A percentile compares a stretch with the other conserved stretches of the same genome.
Conservation (phyloP, 257 asterid species). For the Cruciata laevipes region DNA sequence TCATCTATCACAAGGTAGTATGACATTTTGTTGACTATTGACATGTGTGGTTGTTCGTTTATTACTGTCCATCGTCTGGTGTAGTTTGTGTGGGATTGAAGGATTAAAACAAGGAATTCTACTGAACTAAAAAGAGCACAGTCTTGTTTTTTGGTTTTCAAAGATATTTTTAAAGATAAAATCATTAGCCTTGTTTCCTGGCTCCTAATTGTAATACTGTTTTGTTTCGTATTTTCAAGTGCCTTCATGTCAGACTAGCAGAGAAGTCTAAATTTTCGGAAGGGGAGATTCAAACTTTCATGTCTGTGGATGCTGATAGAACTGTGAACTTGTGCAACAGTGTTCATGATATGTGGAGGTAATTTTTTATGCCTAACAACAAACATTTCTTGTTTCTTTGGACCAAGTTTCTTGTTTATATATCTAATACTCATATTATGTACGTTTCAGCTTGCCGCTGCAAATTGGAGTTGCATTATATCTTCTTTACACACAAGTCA, state of each 20-base stretch:
- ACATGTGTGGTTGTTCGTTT: not conserved
- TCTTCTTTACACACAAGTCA: conserved; percentile 82
- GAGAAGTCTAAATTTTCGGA: conserved; percentile 92
- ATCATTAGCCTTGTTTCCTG: not conserved
- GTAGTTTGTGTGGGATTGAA: not conserved
- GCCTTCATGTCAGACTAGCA: conserved; percentile 68
- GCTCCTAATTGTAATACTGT: not conserved
- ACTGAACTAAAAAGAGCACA: not conserved
- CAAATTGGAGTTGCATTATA: conserved; percentile 90
- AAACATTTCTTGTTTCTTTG: not conserved
- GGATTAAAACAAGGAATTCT: not conserved
- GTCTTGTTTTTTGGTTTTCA: not conserved
- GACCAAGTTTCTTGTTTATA: not conserved
- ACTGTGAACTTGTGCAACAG: conserved; percentile 84
- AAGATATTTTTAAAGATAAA: not conserved
- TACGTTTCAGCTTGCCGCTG: conserved; percentile 77
- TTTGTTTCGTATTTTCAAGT: conserved; percentile 37
- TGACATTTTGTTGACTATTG: not conserved
- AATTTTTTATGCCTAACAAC: conserved; percentile 6
- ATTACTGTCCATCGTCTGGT: conserved; percentile 1
- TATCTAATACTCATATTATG: conserved; percentile 14
- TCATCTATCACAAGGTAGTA: conserved; percentile 74
- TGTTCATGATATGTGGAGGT: conserved; percentile 97
- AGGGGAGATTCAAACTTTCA: conserved; percentile 98
- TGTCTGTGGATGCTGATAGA: conserved; percentile 95